Evolutionary conservation across 345 rosid species (phyloP), one percentile per base, ranked within the genome.

Genomic region (Rubroshorea leprosula): DNA sequence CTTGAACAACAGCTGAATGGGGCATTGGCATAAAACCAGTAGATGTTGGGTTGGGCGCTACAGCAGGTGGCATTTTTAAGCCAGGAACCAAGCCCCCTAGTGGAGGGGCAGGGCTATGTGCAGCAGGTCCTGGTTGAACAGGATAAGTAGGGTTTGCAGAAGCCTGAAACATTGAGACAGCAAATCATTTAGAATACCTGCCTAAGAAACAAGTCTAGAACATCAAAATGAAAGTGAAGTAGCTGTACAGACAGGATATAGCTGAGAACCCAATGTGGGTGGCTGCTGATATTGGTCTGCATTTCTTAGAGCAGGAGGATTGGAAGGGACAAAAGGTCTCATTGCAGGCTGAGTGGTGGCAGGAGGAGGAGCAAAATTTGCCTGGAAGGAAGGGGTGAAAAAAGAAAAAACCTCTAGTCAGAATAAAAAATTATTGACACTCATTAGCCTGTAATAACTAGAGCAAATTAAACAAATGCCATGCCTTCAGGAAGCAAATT

Each of bases 201-300:
- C 39, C 26, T 56, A 23, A 47, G 22, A 46, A 57, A 55, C 49
- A 46, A 39, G 51, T 17, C 16, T 17, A 48, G 6, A 24, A 29
- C 23, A 35, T 16, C 22, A 43, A 60, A 50, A 57, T 46, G n/a
- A n/a, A 65, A 54, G 21, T 18, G 11, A 22, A 35, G 52, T 39
- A 52, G 57, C 26, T 22, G 64, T 57, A 80, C 95, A 53, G 61
- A 94, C 97, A 0, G 89, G 82, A 76, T 90, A 87, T 48, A 92
- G 71, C 64, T 90, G 96, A 76, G 97, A 78, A 52, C 71, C 81
- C 76, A 77, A 64, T 43, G 86, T 78, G 49, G 88, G 62, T 35
- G 81, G 83, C 72, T 83, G 96, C 79, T 90, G 96, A 68, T 83
- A 94, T 67, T 85, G 96, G 53, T 77, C 93, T 22, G 83, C 87